A percentile compares a stretch with the other conserved stretches of the same genome.
Evolutionary conservation across 2,329 filamentous ascomycete species (phyloP).

Genomic region (Aspergillus udagawae): DNA sequence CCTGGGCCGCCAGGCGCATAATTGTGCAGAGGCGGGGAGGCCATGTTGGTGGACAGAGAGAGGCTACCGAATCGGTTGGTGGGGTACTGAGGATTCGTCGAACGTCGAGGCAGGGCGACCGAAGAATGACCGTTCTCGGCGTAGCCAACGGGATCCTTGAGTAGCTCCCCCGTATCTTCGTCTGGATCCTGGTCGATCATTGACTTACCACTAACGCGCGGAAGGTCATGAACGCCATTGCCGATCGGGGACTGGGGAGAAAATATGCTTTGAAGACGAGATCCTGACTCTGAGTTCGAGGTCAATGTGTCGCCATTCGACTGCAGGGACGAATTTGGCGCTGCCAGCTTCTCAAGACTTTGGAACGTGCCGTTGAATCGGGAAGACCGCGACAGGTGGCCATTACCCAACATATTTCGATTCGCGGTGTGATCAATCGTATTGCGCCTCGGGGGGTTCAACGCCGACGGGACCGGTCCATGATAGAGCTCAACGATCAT

Average conservation of each 20-base stretch:
- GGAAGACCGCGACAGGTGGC: constrained; percentile 49
- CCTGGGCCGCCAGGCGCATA: constrained; percentile 49
- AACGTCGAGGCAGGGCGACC: constrained; percentile 52
- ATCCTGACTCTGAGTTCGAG: constrained; percentile 44
- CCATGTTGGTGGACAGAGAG: constrained; percentile 65
- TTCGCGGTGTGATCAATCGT: constrained; percentile 49
- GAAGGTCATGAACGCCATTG: constrained; percentile 50
- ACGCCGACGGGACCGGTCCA: constrained; percentile 32
- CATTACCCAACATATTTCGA: constrained; percentile 35
- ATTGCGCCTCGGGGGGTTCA: constrained; percentile 43
- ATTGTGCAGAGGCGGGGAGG: constrained; percentile 53
- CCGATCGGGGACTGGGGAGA: constrained; percentile 58
- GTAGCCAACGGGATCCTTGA: constrained; percentile 62
- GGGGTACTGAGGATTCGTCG: constrained; percentile 69
- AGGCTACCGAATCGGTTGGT: constrained; percentile 65
- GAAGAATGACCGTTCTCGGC: constrained; percentile 64
- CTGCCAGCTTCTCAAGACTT: constrained; percentile 54
- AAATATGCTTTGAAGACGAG: constrained; percentile 54
- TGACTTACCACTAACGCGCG: constrained; percentile 55
- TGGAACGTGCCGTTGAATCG: constrained; percentile 61
- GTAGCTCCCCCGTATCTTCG: constrained; percentile 59
- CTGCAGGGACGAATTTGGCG: constrained; percentile 42
- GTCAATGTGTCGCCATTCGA: constrained; percentile 51
- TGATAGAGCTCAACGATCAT: constrained; percentile 54
- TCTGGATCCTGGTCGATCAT: constrained; percentile 62